Percentiles rank a stretch among this genome's conserved stretches.
Conservation (phyloP, 2,329 filamentous ascomycete genomes). For the Diaporthe citrichinensis region DNA sequence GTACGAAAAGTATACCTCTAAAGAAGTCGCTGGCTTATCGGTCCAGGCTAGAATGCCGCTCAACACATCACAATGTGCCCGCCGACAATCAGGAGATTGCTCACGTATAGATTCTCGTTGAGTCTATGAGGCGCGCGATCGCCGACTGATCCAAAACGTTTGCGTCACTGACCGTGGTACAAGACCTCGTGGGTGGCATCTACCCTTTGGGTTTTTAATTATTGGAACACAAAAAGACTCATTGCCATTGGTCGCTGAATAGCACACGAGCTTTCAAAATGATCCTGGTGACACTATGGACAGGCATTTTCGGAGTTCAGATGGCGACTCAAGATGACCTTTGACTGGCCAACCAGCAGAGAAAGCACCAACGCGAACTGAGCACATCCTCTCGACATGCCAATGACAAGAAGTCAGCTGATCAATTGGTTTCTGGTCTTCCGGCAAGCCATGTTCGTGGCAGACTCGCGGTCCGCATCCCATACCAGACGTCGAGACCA, state of each 20-base stretch:
- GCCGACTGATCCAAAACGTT: background rate
- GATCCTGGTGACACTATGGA: background rate
- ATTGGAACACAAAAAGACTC: background rate
- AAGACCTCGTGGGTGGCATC: background rate
- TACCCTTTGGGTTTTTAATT: too few relatives aligned
- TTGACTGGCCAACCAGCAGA: background rate
- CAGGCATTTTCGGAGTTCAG: background rate
- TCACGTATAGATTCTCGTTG: background rate
- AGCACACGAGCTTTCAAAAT: background rate
- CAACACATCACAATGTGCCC: background rate
- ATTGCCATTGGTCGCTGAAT: background rate
- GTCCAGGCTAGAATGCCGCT: background rate
- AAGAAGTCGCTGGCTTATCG: background rate
- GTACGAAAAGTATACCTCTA: background rate
- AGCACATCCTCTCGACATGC: background rate
- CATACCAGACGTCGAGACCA: background rate
- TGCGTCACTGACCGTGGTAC: background rate
- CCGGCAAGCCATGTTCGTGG: background rate
- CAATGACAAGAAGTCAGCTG: constrained; percentile 19
- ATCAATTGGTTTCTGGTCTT: background rate
- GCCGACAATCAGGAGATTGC: background rate
- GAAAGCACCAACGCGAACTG: background rate
- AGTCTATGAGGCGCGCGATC: too few relatives aligned
- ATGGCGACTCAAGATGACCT: background rate
- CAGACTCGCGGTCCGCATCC: background rate